These are phyloP conservation scores for Microdochium trichocladiopsis DNA, from an alignment of 2,329 filamentous ascomycete genomes.

Conservation along the genomic window DNA sequence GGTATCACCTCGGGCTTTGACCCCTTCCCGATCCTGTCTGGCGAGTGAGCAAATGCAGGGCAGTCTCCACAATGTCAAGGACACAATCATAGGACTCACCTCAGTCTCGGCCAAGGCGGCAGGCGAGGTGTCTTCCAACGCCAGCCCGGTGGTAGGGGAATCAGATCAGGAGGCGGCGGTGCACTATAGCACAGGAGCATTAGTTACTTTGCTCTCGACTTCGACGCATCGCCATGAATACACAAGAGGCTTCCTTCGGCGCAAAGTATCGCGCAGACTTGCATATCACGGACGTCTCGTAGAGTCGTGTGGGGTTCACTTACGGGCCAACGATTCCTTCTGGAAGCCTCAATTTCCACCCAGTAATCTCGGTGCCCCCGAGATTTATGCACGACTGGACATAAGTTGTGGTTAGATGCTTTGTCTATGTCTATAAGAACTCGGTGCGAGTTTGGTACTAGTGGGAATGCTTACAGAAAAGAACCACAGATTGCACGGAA, in stretches of 20 bases:
- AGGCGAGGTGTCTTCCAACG: background rate
- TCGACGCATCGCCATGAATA: background rate
- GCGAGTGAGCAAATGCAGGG: background rate
- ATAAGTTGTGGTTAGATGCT: background rate
- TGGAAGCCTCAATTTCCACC: background rate
- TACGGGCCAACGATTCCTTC: background rate
- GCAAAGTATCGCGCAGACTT: background rate
- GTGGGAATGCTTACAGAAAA: conserved; percentile 1
- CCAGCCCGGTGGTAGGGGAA: background rate
- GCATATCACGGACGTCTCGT: background rate
- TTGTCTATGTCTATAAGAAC: background rate
- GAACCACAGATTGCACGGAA: conserved; percentile 1
- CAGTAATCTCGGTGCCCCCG: background rate
- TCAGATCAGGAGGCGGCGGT: background rate
- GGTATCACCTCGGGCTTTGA: background rate
- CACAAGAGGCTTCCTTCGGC: background rate
- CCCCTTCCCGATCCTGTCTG: background rate
- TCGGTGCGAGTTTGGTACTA: background rate
- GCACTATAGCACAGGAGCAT: background rate
- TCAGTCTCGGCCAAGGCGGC: conserved; percentile 1
- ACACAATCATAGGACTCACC: background rate
- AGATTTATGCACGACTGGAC: background rate
- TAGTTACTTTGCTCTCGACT: background rate
- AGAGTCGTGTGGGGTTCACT: background rate
- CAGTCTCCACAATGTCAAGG: no score